Conservation (phyloP, 768 basidiomycete genomes). For the Dioszegia crocea region DNA sequence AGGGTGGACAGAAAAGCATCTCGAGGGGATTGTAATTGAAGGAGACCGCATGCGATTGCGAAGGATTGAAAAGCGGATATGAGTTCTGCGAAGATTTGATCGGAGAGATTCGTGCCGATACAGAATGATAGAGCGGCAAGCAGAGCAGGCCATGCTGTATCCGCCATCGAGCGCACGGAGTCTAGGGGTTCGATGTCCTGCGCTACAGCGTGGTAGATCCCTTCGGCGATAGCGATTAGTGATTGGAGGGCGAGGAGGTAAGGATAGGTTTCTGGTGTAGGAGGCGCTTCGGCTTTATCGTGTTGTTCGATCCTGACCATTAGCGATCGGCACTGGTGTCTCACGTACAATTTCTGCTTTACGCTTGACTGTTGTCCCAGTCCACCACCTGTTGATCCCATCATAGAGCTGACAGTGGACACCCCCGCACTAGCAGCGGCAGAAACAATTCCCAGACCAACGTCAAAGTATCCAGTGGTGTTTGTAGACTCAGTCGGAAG, state of each 20-base stretch:
- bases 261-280: constrained; percentile 88
- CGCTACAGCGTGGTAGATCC: constrained; percentile 58
- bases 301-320: constrained; percentile 83
- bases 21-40: constrained; percentile 78
- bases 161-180: constrained; percentile 75
- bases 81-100: constrained; percentile 83
- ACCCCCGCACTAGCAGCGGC: constrained; percentile 77
- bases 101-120: constrained; percentile 83
- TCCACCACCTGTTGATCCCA: constrained; percentile 67
- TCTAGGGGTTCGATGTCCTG: constrained; percentile 49
- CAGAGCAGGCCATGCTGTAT: constrained; percentile 85
- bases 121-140: constrained; percentile 85
- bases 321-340: background rate
- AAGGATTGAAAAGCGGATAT: constrained; percentile 76
- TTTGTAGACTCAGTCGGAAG: constrained; percentile 46
- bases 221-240: constrained; percentile 78
- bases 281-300: constrained; percentile 91
- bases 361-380: constrained; percentile 65
- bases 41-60: constrained; percentile 81
- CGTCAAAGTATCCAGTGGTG: constrained; percentile 36
- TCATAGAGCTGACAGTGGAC: constrained; percentile 80
- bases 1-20: constrained; percentile 89
- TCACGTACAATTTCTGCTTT: constrained; percentile 81
- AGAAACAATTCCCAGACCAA: constrained; percentile 65
- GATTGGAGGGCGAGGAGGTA: constrained; percentile 89